A percentile compares a stretch with the other conserved stretches of the same genome.
phyloP scores from a whole-genome alignment of 495 filamentous ascomycete species.

The Usnea hakonensis region DNA sequence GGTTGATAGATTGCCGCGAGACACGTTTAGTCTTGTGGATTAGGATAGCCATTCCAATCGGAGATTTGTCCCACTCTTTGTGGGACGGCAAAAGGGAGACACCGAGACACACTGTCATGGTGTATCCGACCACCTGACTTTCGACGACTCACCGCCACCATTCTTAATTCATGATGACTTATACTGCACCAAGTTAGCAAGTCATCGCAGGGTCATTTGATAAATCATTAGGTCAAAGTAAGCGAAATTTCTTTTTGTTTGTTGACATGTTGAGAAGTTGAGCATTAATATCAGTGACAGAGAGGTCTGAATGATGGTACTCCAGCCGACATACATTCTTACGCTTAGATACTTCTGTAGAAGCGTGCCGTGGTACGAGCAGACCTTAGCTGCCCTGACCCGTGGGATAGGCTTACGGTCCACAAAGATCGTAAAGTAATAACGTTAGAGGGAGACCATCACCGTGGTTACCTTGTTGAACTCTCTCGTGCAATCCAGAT shows the following conservation, averaged over 20 bases:
- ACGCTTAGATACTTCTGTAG: neutral
- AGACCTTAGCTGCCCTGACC: neutral
- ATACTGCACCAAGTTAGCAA: neutral
- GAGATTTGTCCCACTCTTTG: neutral
- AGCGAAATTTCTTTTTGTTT: neutral
- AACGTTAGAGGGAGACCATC: too few species aligned
- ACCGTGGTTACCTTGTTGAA: too few species aligned
- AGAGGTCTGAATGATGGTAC: neutral
- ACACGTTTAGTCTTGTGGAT: neutral
- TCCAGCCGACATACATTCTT: neutral
- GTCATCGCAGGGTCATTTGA: neutral
- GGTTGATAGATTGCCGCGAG: neutral
- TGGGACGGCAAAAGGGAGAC: neutral
- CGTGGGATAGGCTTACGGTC: neutral
- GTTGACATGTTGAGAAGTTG: neutral
- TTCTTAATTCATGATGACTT: neutral
- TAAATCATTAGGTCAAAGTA: neutral
- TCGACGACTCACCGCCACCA: neutral
- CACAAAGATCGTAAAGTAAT: too few species aligned
- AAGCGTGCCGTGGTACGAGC: neutral
- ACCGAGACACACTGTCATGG: neutral
- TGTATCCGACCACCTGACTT: neutral
- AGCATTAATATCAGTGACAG: too few species aligned
- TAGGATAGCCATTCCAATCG: conserved; percentile 6
- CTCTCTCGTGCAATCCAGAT: too few species aligned